Conservation (phyloP, 306 rosid genomes). For the Gastrolobium villosum region DNA sequence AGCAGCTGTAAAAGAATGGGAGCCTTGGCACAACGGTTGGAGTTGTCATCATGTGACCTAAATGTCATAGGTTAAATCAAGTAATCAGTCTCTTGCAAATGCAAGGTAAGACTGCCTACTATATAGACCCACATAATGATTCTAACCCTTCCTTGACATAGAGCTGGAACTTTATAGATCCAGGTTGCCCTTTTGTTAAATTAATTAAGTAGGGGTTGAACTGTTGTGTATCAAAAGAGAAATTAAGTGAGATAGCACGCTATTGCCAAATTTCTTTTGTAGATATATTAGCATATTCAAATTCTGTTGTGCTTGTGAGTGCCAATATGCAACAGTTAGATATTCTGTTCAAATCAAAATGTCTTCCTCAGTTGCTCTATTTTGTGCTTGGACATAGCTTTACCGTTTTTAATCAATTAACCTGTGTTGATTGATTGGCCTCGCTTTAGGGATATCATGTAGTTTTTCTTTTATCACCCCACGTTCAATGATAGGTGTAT, state of each 20-base stretch:
- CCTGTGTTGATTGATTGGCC: not conserved
- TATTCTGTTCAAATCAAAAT: not conserved
- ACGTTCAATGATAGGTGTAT: no score
- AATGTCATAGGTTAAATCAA: no score
- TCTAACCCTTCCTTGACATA: no score
- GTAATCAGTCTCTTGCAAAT: no score
- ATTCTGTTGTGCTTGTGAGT: conserved; percentile 4
- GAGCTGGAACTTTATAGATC: no score
- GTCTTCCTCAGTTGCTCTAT: not conserved
- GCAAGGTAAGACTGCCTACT: no score
- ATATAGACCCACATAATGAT: no score
- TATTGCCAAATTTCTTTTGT: not conserved
- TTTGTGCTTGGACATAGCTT: not conserved
- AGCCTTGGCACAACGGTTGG: no score
- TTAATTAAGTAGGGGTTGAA: conserved; percentile 3
- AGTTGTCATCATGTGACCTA: no score
- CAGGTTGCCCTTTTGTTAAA: no score
- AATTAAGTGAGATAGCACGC: conserved; percentile 1
- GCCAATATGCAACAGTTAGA: not conserved
- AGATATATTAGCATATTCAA: not conserved
- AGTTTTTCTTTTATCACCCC: not conserved
- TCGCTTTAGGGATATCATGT: not conserved
- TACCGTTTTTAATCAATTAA: not conserved
- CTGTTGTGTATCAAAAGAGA: not conserved
- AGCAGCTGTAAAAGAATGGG: not conserved